Conservation (phyloP, 2,329 filamentous ascomycete species). For the Cladosporium austrohemisphaericum region DNA sequence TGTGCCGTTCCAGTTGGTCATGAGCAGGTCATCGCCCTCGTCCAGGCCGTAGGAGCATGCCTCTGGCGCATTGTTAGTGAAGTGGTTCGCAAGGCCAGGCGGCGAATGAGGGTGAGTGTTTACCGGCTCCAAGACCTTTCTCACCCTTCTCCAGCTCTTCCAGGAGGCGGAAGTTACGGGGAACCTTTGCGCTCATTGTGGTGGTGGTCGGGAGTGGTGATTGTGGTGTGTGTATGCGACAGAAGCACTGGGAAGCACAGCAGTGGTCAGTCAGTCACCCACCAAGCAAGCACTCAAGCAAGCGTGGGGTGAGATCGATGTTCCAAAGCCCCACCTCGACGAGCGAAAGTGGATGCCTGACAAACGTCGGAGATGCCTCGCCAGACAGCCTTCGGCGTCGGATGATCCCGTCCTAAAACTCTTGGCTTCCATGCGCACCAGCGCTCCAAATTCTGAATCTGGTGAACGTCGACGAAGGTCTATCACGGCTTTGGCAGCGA, state of each 20-base stretch:
- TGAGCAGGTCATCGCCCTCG: slow-evolving; percentile 88
- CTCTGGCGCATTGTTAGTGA: slow-evolving; percentile 52
- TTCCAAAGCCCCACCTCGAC: too few relatives aligned
- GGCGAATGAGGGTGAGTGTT: neutral
- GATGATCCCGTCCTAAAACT: too few relatives aligned
- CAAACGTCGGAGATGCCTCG: too few relatives aligned
- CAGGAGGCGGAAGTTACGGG: slow-evolving; percentile 91
- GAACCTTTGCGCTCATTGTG: slow-evolving; percentile 69
- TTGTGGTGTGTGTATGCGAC: neutral
- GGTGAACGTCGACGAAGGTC: neutral
- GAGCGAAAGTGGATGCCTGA: too few relatives aligned
- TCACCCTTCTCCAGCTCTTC: slow-evolving; percentile 99
- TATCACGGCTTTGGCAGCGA: slow-evolving; percentile 13
- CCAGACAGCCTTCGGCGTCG: too few relatives aligned
- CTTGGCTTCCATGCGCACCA: too few relatives aligned
- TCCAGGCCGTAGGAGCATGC: slow-evolving; percentile 95
- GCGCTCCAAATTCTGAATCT: neutral
- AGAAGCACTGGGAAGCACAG: neutral
- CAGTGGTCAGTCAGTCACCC: slow-evolving; percentile 11
- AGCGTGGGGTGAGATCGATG: too few relatives aligned
- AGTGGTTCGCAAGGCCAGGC: slow-evolving; percentile 13
- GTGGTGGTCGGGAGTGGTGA: neutral
- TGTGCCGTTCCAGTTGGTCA: slow-evolving; percentile 98
- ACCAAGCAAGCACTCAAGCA: too few relatives aligned
- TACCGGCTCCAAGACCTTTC: slow-evolving; percentile 89